Percentiles rank a stretch among this genome's conserved stretches.
Conservation (phyloP, 306 rosid genomes). For the Adenanthera pavonina region DNA sequence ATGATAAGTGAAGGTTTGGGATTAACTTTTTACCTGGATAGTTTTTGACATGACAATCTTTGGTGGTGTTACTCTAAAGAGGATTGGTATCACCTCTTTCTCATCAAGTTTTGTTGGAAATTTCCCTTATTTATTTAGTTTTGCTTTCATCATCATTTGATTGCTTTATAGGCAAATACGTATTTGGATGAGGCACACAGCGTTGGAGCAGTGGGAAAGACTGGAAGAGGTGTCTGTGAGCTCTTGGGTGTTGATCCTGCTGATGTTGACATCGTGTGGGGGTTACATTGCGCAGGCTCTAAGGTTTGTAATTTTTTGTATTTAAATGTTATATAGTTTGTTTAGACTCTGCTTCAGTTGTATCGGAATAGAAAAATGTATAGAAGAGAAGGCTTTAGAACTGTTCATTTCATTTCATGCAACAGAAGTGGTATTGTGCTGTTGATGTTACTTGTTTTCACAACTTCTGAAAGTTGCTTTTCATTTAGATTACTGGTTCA, state of each 20-base stretch:
- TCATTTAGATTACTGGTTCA: not conserved
- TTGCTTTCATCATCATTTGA: not conserved
- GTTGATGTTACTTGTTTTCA: not conserved
- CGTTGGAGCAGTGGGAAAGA: constrained; percentile 82
- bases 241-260: constrained; percentile 78
- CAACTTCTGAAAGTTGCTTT: not conserved
- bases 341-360: not conserved
- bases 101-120: constrained; percentile 12
- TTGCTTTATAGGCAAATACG: constrained; percentile 53
- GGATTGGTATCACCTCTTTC: not conserved
- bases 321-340: not conserved
- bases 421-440: not conserved
- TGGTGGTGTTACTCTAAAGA: not conserved
- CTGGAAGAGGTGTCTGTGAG: constrained; percentile 60
- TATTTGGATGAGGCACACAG: constrained; percentile 89
- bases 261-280: constrained; percentile 77
- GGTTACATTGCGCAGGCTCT: constrained; percentile 81
- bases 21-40: not conserved
- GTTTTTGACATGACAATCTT: constrained; percentile 1
- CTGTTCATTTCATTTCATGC: not conserved
- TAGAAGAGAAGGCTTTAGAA: not conserved
- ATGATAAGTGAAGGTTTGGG: too few species aligned
- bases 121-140: not conserved
- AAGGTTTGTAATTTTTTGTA: constrained; percentile 48
- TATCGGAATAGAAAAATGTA: not conserved